Conservation (phyloP, 2,329 filamentous ascomycete genomes). For the Ramularia endophylla region DNA sequence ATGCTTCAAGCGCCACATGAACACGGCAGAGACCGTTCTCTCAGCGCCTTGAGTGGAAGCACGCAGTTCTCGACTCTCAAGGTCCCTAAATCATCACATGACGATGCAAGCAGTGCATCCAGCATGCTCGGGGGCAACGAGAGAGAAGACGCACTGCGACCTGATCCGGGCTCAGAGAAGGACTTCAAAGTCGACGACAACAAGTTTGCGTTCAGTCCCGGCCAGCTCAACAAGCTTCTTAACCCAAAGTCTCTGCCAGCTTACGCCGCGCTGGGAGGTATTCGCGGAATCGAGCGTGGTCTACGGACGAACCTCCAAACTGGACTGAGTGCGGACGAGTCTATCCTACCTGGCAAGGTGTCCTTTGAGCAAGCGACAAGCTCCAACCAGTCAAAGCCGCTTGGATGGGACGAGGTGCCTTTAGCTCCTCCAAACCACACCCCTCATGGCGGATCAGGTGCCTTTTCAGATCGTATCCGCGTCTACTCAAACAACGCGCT, state of each 20-base stretch:
- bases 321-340: conserved; percentile 67
- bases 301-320: conserved; percentile 58
- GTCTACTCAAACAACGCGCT: conserved; percentile 65
- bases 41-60: conserved; percentile 17
- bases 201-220: conserved; percentile 76
- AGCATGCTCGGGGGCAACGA: conserved; percentile 17
- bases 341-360: conserved; percentile 54
- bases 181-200: conserved; percentile 74
- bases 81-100: conserved; percentile 13
- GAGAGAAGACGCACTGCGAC: conserved; percentile 58
- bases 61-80: conserved; percentile 17
- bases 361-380: conserved; percentile 58
- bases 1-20: conserved; percentile 13
- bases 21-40: conserved; percentile 16
- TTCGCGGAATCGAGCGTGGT: conserved; percentile 69
- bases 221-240: conserved; percentile 72
- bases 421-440: conserved; percentile 20
- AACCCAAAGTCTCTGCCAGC: conserved; percentile 73
- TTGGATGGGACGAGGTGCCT: conserved; percentile 22
- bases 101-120: conserved; percentile 14
- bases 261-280: conserved; percentile 68
- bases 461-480: conserved; percentile 58
- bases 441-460: conserved; percentile 21
- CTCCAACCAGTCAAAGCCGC: conserved; percentile 16
- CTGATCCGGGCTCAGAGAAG: conserved; percentile 67